These are phyloP conservation scores for Hygrophorus pudorinus DNA, from an alignment of 768 basidiomycete species.

Conservation along the genomic window DNA sequence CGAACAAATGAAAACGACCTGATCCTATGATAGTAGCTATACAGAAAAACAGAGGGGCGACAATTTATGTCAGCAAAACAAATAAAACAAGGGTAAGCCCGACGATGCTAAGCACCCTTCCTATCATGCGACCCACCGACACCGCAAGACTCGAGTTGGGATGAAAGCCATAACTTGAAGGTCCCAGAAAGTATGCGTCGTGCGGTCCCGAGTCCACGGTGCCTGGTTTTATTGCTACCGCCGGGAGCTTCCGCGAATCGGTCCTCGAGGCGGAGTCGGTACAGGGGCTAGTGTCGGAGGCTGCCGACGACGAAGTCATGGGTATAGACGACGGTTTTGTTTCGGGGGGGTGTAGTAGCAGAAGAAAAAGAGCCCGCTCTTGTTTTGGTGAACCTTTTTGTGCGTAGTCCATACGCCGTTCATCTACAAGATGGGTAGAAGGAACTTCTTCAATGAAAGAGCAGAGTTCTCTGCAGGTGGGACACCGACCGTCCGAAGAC, in stretches of 20 bases:
- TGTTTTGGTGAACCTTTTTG: background rate
- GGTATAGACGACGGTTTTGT: background rate
- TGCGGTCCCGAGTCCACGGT: too few relatives aligned
- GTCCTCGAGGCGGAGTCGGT: too few relatives aligned
- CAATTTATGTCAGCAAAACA: constrained; percentile 1
- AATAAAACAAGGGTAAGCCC: constrained; percentile 3
- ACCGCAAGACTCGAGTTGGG: background rate
- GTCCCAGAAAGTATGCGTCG: background rate
- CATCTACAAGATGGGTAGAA: too few relatives aligned
- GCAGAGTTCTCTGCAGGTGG: constrained; percentile 12
- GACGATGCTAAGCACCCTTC: background rate
- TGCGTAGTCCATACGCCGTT: background rate
- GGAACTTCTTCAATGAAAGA: constrained; percentile 2
- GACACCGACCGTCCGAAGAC: constrained; percentile 14
- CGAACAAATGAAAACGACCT: background rate
- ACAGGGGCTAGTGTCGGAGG: too few relatives aligned
- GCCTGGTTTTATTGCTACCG: too few relatives aligned
- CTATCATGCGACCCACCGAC: constrained; percentile 1
- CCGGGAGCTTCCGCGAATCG: too few relatives aligned
- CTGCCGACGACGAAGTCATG: too few relatives aligned
- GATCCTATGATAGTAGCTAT: background rate
- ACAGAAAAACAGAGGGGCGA: background rate
- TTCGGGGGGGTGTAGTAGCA: background rate
- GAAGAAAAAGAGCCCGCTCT: constrained; percentile 1
- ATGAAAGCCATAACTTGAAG: background rate